These are phyloP conservation scores for Taiwanofungus camphoratus DNA, from an alignment of 1,284 basidiomycete species.

Conservation along the genomic window DNA sequence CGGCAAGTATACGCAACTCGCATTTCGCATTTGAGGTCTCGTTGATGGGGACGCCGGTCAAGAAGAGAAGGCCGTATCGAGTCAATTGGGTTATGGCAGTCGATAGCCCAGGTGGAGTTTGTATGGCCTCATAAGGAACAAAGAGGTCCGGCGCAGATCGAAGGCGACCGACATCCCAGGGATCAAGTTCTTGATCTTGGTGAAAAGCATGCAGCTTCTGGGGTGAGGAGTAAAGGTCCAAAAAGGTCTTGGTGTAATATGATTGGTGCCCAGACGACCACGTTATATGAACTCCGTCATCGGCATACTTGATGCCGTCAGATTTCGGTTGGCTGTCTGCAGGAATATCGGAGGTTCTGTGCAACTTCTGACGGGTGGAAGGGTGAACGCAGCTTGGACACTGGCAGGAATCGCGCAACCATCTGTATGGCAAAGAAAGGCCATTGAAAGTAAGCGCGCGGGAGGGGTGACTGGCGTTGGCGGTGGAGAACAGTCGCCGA, in stretches of 20 bases:
- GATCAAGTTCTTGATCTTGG: conserved; percentile 27
- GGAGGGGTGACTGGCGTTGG: too few relatives aligned
- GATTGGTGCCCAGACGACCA: conserved; percentile 61
- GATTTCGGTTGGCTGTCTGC: conserved; percentile 35
- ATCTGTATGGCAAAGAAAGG: conserved; percentile 27
- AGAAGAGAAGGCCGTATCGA: conserved; percentile 51
- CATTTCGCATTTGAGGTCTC: conserved; percentile 53
- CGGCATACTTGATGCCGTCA: conserved; percentile 32
- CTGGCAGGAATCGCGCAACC: conserved; percentile 54
- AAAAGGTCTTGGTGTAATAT: conserved; percentile 42
- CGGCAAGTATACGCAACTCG: conserved; percentile 61
- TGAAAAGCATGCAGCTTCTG: conserved; percentile 33
- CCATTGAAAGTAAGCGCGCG: conserved; percentile 16
- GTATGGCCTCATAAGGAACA: conserved; percentile 43
- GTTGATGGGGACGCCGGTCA: conserved; percentile 52
- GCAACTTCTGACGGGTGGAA: conserved; percentile 57
- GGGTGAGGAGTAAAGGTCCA: conserved; percentile 34
- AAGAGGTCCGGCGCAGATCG: conserved; percentile 36
- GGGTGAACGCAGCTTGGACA: conserved; percentile 49
- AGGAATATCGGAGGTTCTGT: conserved; percentile 63
- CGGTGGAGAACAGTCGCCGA: too few relatives aligned
- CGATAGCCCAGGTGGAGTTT: conserved; percentile 38
- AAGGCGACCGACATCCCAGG: conserved; percentile 36
- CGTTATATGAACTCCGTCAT: conserved; percentile 41
- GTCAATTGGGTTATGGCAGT: conserved; percentile 50